Conservation (phyloP, 2,329 filamentous ascomycete genomes). For the Exophiala calicioides region DNA sequence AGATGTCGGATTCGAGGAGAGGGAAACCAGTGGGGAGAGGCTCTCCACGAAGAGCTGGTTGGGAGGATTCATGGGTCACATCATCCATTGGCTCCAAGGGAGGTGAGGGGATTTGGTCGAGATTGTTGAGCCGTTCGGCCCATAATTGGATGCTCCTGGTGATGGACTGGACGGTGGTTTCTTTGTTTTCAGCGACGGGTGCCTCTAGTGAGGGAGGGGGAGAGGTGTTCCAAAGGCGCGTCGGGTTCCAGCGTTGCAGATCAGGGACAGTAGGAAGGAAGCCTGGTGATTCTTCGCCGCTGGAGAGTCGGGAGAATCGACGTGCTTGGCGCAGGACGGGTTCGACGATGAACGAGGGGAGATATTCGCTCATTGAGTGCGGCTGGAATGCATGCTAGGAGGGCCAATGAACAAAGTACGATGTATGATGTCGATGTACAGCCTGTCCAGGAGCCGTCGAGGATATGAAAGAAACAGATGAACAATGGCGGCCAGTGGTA, state of each 20-base stretch:
- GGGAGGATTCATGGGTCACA: constrained; percentile 2
- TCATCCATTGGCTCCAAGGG: constrained; percentile 29
- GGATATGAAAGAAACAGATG: too few relatives aligned
- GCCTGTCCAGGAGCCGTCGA: too few relatives aligned
- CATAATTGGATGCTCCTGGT: constrained; percentile 32
- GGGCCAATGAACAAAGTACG: not conserved
- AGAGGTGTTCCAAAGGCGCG: constrained; percentile 28
- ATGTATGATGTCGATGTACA: too few relatives aligned
- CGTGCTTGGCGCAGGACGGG: constrained; percentile 46
- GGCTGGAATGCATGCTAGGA: constrained; percentile 13
- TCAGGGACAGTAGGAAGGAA: constrained; percentile 31
- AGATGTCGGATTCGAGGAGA: constrained; percentile 19
- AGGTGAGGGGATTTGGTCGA: constrained; percentile 32
- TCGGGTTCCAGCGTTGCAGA: constrained; percentile 30
- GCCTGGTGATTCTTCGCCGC: constrained; percentile 30
- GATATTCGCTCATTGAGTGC: constrained; percentile 46
- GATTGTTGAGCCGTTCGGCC: constrained; percentile 30
- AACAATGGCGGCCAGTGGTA: too few relatives aligned
- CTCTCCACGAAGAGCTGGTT: constrained; percentile 9
- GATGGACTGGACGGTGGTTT: constrained; percentile 30
- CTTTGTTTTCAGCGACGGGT: constrained; percentile 22
- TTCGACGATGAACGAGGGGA: constrained; percentile 47
- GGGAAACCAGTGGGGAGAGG: constrained; percentile 20
- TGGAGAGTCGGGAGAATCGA: constrained; percentile 39
- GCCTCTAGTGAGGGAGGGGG: constrained; percentile 25